Evolutionary conservation across 1,284 basidiomycete genomes (phyloP), one percentile per base, ranked within the genome.

Genomic region (Ceratobasidium papillatum): DNA sequence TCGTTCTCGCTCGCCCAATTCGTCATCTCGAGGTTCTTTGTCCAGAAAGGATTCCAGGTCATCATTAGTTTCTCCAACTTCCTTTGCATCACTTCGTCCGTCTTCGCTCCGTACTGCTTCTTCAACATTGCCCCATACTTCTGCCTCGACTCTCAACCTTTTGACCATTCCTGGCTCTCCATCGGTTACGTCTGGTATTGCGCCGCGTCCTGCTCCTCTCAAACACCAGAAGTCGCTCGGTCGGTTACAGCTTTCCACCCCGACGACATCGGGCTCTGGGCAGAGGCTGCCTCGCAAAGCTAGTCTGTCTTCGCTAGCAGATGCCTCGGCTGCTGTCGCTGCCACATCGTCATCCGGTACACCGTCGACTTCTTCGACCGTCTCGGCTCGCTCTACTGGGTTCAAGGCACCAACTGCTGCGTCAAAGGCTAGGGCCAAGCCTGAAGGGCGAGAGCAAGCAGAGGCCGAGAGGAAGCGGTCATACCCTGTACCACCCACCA

Each of bases 391-490:
- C 84, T 77, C 82, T 43, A 87, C 80, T 76, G 83, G 86, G n/a
- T 94, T 94, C 79, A 89, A 91, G 74, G 87, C 90, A 62, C 88
- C 92, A 0, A 94, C 92, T 19, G 91, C 89, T 9, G 90, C 92
- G 34, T 94, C 92, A 22, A 87, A 89, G 78, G 92, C 92, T 45
- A 93, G 91, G 27, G 19, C 41, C 81, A 84, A 85, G 17, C 90
- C 75, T 41, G 59, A 91, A 77, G 88, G 87, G 76, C 76, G 56
- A 22, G 68, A 71, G 32, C 34, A 58, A 34, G 54, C 17, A 3
- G 54, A 71, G 43, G 54, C 17, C 3, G 68, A 71, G 38, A 71
- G 34, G 68, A 71, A 71, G 54, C 41, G 45, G 34, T n/a, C 64
- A 72, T 89, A 87, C 80, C 86, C 85, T 78, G 86, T 91, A n/a